Evolutionary conservation across 805 yeast species (phyloP).

Genomic region (Saccharomycodes ludwigii): DNA sequence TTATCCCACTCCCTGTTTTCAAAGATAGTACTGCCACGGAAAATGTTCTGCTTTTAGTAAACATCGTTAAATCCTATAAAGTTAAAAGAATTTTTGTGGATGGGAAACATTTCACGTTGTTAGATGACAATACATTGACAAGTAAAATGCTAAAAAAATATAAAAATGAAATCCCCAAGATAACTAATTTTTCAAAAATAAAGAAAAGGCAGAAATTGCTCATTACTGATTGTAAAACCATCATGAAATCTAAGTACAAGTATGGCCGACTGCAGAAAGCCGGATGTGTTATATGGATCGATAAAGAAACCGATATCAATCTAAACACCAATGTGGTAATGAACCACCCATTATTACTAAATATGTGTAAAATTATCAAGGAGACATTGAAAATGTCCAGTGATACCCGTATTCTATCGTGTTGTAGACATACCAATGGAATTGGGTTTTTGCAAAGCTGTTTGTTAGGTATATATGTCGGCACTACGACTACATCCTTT

Average conservation of each 20-base stretch:
- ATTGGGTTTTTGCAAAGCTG: slow-evolving; percentile 83
- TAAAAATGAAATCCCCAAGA: slow-evolving; percentile 17
- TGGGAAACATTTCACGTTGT: slow-evolving; percentile 16
- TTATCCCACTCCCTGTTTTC: slow-evolving; percentile 66
- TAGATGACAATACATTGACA: slow-evolving; percentile 15
- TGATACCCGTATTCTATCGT: slow-evolving; percentile 63
- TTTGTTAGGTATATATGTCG: slow-evolving; percentile 72
- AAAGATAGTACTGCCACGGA: slow-evolving; percentile 49
- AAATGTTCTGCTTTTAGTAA: slow-evolving; percentile 56
- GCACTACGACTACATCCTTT: slow-evolving; percentile 72
- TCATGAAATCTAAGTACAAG: slow-evolving; percentile 11
- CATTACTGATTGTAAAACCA: slow-evolving; percentile 12
- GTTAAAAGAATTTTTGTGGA: slow-evolving; percentile 67
- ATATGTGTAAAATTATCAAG: slow-evolving; percentile 77
- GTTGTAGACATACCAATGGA: slow-evolving; percentile 76
- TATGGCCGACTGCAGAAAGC: no score
- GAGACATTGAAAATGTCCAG: slow-evolving; percentile 81
- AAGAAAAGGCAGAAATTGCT: slow-evolving; percentile 16
- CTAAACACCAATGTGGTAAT: slow-evolving; percentile 19
- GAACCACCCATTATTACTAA: slow-evolving; percentile 53
- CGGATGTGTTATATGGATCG: slow-evolving; percentile 21
- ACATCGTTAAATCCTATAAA: slow-evolving; percentile 56
- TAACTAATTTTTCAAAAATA: slow-evolving; percentile 20
- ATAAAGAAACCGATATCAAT: slow-evolving; percentile 13
- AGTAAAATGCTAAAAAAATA: slow-evolving; percentile 16